Evolutionary conservation across 148 eudicot genomes (phyloP), one percentile per base, ranked within the genome.

Genomic region (Silene uniflora): DNA sequence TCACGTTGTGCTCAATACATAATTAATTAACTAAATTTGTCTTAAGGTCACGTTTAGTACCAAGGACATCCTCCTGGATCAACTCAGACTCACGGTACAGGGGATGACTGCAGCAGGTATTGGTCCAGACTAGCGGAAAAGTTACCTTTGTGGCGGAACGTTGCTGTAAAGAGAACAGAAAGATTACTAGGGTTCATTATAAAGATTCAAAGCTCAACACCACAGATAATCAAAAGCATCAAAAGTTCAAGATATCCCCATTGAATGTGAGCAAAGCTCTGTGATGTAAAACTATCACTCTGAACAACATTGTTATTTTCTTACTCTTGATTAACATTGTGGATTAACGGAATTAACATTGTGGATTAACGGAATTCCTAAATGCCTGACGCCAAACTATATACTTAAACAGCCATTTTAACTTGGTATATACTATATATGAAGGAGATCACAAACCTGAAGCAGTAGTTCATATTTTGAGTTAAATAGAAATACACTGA

Each of bases 31-130:
- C 14, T 10, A 8, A 4, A 22, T 6, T 25, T 54, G 16, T 18
- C 19, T 24, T 3, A 22, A 59, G 65, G 73, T 7, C 71, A n/a
- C 19, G 7, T 42, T 47, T 52, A 39, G 25, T 89, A 91, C 97
- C 98, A 35, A 95, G 92, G 76, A 75, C 68, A 29, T 92, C 84
- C 77, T 94, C 92, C 52, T 81, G 82, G 58, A 92, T 92, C 77
- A 95, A 88, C 81, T 95, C 97, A 10, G 93, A 85, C 69, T 90
- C 97, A 47, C 96, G 85, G 79, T 87, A 81, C 11, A 95, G 87
- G 11, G 98, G 98, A 74, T 95, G 98, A 82, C 98, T 92, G 87
- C 97, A 95, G 86, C 98, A 95, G 67, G 97, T 87, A 84, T 95
- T 95, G 75, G 98, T 95, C 97, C 98, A 95, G 52, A 95, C 98